Base-by-base conservation (phyloP, 352 stramenopile genomes). In the Blastocystis sp. region DNA sequence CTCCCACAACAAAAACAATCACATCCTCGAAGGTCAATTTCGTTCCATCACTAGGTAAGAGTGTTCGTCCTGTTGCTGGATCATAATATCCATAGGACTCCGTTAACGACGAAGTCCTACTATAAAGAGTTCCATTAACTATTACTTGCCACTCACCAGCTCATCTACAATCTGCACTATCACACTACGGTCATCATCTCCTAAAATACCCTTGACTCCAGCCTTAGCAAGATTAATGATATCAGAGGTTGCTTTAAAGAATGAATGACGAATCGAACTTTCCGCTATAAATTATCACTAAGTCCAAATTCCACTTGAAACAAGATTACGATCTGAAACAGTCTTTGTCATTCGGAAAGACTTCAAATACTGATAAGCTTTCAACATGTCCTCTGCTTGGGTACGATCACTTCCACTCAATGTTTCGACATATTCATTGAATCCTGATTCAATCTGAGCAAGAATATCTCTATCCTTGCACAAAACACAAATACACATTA, bases 1-100 rank as follows among this genome's bases (percentile, higher is more conserved):
- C 93, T 57, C 94, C 94, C 68, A 96, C 92, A 53, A 95, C 91
- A 91, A 96, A 96, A 24, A 94, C 92, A 89, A 96, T 95, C 0
- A 94, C 93, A 81, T 96, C 92, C 64, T 89, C 66, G 58, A 60
- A 89, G 7, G 42, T 27, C 19, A 51, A 30, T 48, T 89, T 89
- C 22, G 35, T 56, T 1, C 66, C 78, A 78, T 89, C 73, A 22
- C 24, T 68, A 27, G 73, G 73, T 37, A 84, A n/a, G 1, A 89
- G 73, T 15, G 78, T 89, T 56, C 66, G 22, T 76, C 66, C 78
- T 22, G 78, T 89, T 22, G 60, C 44, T 40, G 78, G 78, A 44
- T 89, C 78, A 56, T 79, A 89, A 69, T 79, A 89, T 2, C 60
- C 66, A 42, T 76, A 89, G 22, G 60, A n/a, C 42, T 89, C 78